Evolutionary conservation across 1,139 yeast genomes (phyloP), one percentile per base, ranked within the genome.

Genomic region (Suhomyces atakaporum): DNA sequence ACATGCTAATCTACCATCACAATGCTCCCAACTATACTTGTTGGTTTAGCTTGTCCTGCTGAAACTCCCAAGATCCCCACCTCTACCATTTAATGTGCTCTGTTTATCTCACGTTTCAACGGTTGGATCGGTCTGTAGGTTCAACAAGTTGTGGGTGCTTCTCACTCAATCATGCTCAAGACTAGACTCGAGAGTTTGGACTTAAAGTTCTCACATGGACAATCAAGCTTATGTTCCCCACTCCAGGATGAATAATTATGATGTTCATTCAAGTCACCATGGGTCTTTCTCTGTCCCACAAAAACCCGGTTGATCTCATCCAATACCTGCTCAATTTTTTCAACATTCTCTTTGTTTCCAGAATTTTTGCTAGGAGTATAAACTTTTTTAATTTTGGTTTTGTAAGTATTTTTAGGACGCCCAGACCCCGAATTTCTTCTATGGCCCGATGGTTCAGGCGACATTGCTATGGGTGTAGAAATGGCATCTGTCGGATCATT

Each of bases 301-400:
- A 62, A 57, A 13, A 63, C 40, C 33, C 54, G 50, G 40, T 53
- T 57, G 16, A 67, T 57, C 13, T 61, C 62, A 21, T 50, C 54
- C 35, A 67, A 54, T 3, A 46, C 52, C 5, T 35, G 38, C 33
- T 65, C 72, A 5, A 47, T 44, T 42, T 41, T 37, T 15, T 49
- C 48, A 7, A 67, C 59, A 21, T 46, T 36, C 16, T 59, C 61
- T 28, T 45, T 44, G 47, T 69, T 62, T 1, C 73, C 74, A 6
- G 56, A 44, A 33, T 60, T 65, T 43, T 60, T 63, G 9, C 45
- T 43, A 1, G 73, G 71, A 0, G 69, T 55, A 43, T 53, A 68
- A 3, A 70, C 49, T 47, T 68, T 69, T 38, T 56, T 60, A 26
- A 66, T 59, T 13, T 63, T 58, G 3, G 73, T 67, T 42, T 63